Base-by-base conservation (phyloP, 1,284 basidiomycete genomes). In the Phlebopus sp. region DNA sequence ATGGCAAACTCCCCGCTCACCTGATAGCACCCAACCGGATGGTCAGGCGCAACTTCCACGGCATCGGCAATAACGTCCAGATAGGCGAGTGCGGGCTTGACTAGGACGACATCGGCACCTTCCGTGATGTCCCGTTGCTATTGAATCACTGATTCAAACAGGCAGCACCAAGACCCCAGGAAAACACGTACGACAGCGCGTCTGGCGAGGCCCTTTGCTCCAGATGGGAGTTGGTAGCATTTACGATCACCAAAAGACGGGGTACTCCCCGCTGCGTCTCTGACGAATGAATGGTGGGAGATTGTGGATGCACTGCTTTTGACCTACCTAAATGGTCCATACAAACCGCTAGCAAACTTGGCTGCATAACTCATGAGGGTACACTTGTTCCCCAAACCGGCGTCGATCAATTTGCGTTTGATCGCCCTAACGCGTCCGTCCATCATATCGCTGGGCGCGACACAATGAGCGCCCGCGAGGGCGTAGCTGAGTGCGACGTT, bases 381-480 rank as follows among this genome's bases (percentile, higher is more conserved):
- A 63, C 91, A 89, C 60, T 83, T 79, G 73, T 96, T 97, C 3
- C 84, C 92, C 42, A 84, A 76, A 11, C 93, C 91, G 34, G 78
- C 79, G 52, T 91, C 83, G 50, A 97, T 89, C 48, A 99, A 74
- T 1, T 78, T 81, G 34, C 82, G 74, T 70, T 98, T 99, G 72
- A 99, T 99, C 8, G 85, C 82, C 49, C 81, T 82, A 51, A 99
- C 86, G 19, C 96, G 78, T 0, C 95, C 96, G 65, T 99, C 97
- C 95, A 99, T 99, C 97, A 99, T 99, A 69, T 99, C 97, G 64
- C 92, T 97, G 2, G 97, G 97, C 1, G 97, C 97, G 50, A 99
- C 96, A 62, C 94, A 96, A 69, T 99, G 92, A 0, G 93, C 97
- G 10, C 97, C 97, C 0, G 96, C 97, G 53, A 79, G 78, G 2